These are phyloP conservation scores for Adansonia gregorii DNA, from an alignment of 441 rosid genomes.

Conservation along the genomic window DNA sequence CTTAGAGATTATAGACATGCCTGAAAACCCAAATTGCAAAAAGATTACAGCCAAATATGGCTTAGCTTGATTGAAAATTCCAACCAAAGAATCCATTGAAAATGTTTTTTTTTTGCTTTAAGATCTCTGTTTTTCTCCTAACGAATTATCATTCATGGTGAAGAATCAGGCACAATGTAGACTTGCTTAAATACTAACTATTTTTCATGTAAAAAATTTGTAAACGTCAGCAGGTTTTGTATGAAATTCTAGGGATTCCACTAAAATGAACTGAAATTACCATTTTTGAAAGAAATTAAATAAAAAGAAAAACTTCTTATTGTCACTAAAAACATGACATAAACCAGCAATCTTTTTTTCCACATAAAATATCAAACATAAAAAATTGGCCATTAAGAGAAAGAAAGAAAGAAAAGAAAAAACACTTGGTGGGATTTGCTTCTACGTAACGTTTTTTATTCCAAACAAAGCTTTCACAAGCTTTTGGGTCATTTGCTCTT, in stretches of 20 bases:
- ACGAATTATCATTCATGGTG: conserved; percentile 23
- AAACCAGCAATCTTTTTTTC: conserved; percentile 28
- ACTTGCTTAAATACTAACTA: conserved; percentile 41
- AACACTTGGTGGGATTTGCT: conserved; percentile 9
- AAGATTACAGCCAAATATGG: conserved; percentile 55
- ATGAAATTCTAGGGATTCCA: conserved; percentile 67
- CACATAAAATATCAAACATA: neutral
- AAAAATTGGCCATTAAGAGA: neutral
- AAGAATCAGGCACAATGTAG: conserved; percentile 29
- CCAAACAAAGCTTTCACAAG: neutral
- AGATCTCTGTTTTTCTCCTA: neutral
- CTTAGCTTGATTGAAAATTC: conserved; percentile 31
- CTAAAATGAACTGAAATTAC: conserved; percentile 32
- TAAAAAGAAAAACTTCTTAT: neutral
- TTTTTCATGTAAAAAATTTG: conserved; percentile 19
- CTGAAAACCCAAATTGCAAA: conserved; percentile 60
- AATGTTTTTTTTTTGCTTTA: neutral
- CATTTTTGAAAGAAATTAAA: neutral
- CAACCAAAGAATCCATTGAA: conserved; percentile 30
- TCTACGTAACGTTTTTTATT: neutral
- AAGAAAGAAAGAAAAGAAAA: neutral
- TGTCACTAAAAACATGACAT: conserved; percentile 1
- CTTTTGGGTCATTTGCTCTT: neutral
- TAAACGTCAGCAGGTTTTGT: conserved; percentile 34
- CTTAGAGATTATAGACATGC: conserved; percentile 52